These are phyloP conservation scores for Helminthosporium solani DNA, from an alignment of 2,329 filamentous ascomycete genomes.

Conservation along the genomic window DNA sequence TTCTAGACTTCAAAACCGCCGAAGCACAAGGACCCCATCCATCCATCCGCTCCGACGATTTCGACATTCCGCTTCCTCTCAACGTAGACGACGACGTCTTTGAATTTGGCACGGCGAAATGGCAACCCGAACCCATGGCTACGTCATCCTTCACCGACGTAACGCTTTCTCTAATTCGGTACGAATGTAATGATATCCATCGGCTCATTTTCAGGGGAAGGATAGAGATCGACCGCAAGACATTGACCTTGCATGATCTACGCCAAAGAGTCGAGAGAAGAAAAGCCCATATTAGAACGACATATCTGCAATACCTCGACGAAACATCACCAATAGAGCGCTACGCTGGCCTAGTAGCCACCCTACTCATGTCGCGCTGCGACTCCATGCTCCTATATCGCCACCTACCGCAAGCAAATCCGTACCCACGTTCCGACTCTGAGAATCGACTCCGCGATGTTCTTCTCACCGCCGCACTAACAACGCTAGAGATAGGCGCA, in stretches of 20 bases:
- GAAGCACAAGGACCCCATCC: constrained; percentile 42
- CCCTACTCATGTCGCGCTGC: constrained; percentile 41
- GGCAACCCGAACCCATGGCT: constrained; percentile 37
- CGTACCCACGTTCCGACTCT: constrained; percentile 36
- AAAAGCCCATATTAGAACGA: constrained; percentile 37
- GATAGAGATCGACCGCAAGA: constrained; percentile 42
- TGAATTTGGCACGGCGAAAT: constrained; percentile 37
- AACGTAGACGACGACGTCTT: constrained; percentile 43
- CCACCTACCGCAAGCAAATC: constrained; percentile 38
- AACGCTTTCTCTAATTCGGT: constrained; percentile 38
- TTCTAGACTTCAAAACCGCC: constrained; percentile 42
- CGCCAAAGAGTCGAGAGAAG: constrained; percentile 37
- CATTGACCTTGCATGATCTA: constrained; percentile 39
- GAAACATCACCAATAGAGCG: constrained; percentile 36
- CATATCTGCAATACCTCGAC: constrained; percentile 38
- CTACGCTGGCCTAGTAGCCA: constrained; percentile 41
- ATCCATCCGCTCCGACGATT: constrained; percentile 40
- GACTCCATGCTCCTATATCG: constrained; percentile 44
- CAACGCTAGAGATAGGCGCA: constrained; percentile 42
- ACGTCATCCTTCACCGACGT: constrained; percentile 38
- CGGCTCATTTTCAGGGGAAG: constrained; percentile 40
- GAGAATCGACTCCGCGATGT: constrained; percentile 41
- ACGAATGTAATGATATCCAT: constrained; percentile 42
- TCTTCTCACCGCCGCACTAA: constrained; percentile 39
- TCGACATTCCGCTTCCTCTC: constrained; percentile 39